Evolutionary conservation across 306 rosid genomes (phyloP).

Genomic region (Sechiopsis laciniata): DNA sequence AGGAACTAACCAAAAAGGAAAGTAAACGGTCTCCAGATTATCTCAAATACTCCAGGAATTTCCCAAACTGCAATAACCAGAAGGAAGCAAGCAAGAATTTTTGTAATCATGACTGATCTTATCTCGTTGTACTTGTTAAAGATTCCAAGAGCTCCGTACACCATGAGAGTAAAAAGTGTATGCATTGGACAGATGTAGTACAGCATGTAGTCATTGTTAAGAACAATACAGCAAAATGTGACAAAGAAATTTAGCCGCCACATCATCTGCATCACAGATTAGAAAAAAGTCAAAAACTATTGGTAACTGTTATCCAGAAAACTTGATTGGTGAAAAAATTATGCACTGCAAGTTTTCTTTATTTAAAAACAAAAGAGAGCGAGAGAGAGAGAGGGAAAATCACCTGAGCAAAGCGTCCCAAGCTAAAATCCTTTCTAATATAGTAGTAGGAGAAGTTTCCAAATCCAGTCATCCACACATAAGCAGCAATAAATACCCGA

Average conservation of each 20-base stretch:
- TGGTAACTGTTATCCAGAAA: background rate
- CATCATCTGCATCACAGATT: conserved; percentile 74
- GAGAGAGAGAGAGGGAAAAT: background rate
- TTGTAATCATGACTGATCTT: conserved; percentile 67
- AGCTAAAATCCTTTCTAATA: conserved; percentile 85
- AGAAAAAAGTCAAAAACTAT: conserved; percentile 1
- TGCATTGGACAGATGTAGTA: conserved; percentile 99
- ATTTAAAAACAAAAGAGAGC: background rate
- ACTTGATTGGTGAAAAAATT: background rate
- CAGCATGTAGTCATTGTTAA: conserved; percentile 84
- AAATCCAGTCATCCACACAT: conserved; percentile 99
- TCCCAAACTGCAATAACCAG: conserved; percentile 93
- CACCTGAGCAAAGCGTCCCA: conserved; percentile 94
- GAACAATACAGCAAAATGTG: conserved; percentile 83
- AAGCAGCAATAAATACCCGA: conserved; percentile 96
- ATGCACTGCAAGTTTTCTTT: background rate
- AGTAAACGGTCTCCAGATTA: conserved; percentile 70
- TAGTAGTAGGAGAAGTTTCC: conserved; percentile 97
- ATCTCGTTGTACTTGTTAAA: conserved; percentile 76
- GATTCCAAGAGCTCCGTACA: conserved; percentile 94
- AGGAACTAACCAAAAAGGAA: conserved; percentile 61
- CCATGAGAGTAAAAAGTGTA: conserved; percentile 94
- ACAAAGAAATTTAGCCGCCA: conserved; percentile 96
- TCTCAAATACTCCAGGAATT: conserved; percentile 82
- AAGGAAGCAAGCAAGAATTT: conserved; percentile 81